Evolutionary conservation across 169 alveolate genomes (phyloP), one percentile per base, ranked within the genome.

Genomic region (Babesia caballi): DNA sequence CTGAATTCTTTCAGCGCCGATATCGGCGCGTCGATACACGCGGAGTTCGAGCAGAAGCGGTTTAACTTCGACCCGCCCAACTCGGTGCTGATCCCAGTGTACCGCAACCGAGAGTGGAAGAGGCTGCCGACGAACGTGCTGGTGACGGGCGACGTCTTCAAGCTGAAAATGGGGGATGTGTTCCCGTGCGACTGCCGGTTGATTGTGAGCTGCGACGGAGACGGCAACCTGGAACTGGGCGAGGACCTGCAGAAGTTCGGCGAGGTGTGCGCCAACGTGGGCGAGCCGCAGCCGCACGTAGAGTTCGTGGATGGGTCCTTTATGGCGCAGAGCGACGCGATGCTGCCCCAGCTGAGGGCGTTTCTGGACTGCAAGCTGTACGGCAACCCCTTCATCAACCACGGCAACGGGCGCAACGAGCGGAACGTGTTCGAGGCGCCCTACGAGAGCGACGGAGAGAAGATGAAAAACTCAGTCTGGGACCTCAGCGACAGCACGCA

Each of bases 131-230:
- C 73, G 21, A 80, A 80, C 41, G 75, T 80, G 30, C 33, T 80
- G 27, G 88, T 67, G 19, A 19, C 52, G 19, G 88, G 88, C 7
- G 88, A 80, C 35, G 88, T 80, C 17, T 80, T 69, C 69, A 80
- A 80, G 63, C 41, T 80, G 28, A 57, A 59, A 25, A n/a, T 33
- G 8, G 81, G 81, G 15, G 77, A 80, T 17, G 53, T 42, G 25
- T 80, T 60, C 53, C 88, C 88, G 19, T 80, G 88, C 35, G 83
- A 77, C 53, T 65, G 82, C 40, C n/a, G 53, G 66, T 42, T 51
- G 11, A 66, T 77, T 3, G 14, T 44, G 30, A 67, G 49, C 44
- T 61, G 66, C 47, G 81, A 52, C 49, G 19, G 15, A 19, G 76
- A 67, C 17, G 72, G 70, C 15, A 63, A 66, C 23, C 19, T 66